phyloP scores from a whole-genome alignment of 768 basidiomycete species.

The Xerocomus spinulosus region DNA sequence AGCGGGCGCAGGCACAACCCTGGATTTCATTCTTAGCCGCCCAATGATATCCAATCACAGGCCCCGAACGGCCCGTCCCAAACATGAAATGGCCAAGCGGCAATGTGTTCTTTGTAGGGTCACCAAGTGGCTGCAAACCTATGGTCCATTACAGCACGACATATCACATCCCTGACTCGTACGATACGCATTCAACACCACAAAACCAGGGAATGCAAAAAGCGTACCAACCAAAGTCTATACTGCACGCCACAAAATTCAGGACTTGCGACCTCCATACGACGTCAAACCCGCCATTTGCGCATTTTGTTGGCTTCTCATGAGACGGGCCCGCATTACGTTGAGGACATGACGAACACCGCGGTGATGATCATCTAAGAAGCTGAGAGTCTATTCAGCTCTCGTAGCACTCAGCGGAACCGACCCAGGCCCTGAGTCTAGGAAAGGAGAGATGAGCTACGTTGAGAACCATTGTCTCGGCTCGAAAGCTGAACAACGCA shows the following conservation, averaged over 20 bases:
- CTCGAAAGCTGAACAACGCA: background rate
- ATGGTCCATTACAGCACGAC: background rate
- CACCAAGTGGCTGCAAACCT: background rate
- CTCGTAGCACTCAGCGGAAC: background rate
- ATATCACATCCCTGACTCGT: background rate
- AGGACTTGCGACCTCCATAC: background rate
- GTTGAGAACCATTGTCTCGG: background rate
- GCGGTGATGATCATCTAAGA: background rate
- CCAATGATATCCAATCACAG: background rate
- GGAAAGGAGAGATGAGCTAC: background rate
- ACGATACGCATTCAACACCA: background rate
- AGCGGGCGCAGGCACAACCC: constrained; percentile 2
- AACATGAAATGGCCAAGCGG: background rate
- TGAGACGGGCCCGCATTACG: background rate
- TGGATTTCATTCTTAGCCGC: background rate
- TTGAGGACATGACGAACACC: background rate
- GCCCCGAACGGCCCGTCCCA: background rate
- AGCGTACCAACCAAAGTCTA: background rate
- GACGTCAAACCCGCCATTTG: background rate
- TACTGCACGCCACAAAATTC: background rate
- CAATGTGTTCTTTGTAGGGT: background rate
- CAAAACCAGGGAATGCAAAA: background rate
- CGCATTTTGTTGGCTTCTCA: background rate
- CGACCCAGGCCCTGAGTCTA: background rate
- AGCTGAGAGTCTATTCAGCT: background rate